Conservation (phyloP, 768 basidiomycete genomes). For the Leccinum variicolor region DNA sequence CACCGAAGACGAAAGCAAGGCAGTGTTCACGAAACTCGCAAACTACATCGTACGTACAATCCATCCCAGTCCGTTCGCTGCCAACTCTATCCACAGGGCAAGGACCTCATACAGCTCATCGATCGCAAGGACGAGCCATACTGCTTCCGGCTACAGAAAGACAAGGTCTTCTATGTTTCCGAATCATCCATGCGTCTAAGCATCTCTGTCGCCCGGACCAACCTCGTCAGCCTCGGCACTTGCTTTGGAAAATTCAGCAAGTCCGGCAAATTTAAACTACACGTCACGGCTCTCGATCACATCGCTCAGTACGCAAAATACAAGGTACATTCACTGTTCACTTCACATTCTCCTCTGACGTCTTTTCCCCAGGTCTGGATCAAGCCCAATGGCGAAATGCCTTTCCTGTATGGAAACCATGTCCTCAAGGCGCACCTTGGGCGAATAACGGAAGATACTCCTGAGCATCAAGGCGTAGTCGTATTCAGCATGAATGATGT, state of each 20-base stretch:
- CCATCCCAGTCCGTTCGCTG: rapidly evolving
- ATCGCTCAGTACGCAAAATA: conserved; percentile 96
- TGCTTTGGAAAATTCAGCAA: conserved; percentile 99
- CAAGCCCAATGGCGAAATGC: conserved; percentile 99
- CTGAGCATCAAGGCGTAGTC: conserved; percentile 98
- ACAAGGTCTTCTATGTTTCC: conserved; percentile 95
- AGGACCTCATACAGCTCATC: conserved; percentile 92
- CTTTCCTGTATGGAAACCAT: conserved; percentile 98
- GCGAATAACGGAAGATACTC: conserved; percentile 96
- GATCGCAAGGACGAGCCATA: conserved; percentile 93
- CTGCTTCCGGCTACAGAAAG: conserved; percentile 93
- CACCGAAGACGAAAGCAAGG: conserved; percentile 95
- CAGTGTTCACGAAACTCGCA: conserved; percentile 93
- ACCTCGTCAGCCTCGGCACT: conserved; percentile 89
- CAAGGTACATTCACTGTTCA: conserved; percentile 59
- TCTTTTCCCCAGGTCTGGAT: conserved; percentile 78
- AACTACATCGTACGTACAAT: conserved; percentile 81
- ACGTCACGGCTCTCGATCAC: conserved; percentile 90
- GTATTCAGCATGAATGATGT: conserved; percentile 95
- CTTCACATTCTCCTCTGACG: not conserved
- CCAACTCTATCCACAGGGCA: conserved; percentile 55
- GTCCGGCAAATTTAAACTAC: conserved; percentile 95
- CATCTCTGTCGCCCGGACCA: conserved; percentile 89
- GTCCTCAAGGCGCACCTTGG: conserved; percentile 98
- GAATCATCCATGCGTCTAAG: conserved; percentile 91